These are phyloP conservation scores for Rhodamnia argentea DNA, from an alignment of 345 rosid genomes.

Conservation along the genomic window DNA sequence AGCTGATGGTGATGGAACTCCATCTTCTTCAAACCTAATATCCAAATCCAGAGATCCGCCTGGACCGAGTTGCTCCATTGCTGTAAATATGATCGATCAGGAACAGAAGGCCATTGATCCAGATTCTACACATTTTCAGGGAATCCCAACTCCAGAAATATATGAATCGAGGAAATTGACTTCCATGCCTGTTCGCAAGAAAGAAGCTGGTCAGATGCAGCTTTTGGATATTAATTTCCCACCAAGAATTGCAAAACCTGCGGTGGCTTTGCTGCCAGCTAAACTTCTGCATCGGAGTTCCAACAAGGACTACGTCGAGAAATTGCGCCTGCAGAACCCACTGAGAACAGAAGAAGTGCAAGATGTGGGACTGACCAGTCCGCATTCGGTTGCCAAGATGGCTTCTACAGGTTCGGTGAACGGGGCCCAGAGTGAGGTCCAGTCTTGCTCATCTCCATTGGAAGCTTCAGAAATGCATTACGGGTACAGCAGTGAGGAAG, in stretches of 20 bases:
- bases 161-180: constrained; percentile 71
- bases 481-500: constrained; percentile 69
- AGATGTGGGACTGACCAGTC: constrained; percentile 6
- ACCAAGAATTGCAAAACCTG: constrained; percentile 32
- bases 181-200: constrained; percentile 50
- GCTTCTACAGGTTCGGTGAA: constrained; percentile 65
- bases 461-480: constrained; percentile 30
- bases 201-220: constrained; percentile 39
- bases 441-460: constrained; percentile 41
- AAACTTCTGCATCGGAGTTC: constrained; percentile 18
- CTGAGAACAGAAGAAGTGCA: constrained; percentile 15
- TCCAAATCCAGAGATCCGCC: constrained; percentile 27
- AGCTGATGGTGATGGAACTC: constrained; percentile 29
- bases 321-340: constrained; percentile 9
- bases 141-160: constrained; percentile 88
- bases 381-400: constrained; percentile 30
- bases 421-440: constrained; percentile 49
- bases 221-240: constrained; percentile 94
- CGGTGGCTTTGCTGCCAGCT: constrained; percentile 7
- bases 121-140: constrained; percentile 45
- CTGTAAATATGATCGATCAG: constrained; percentile 27
- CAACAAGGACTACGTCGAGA: constrained; percentile 18
- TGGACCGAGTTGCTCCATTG: constrained; percentile 29
- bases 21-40: constrained; percentile 41
- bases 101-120: constrained; percentile 28